These are phyloP conservation scores for Neonectria ditissima DNA, from an alignment of 2,329 filamentous ascomycete genomes.

Conservation along the genomic window DNA sequence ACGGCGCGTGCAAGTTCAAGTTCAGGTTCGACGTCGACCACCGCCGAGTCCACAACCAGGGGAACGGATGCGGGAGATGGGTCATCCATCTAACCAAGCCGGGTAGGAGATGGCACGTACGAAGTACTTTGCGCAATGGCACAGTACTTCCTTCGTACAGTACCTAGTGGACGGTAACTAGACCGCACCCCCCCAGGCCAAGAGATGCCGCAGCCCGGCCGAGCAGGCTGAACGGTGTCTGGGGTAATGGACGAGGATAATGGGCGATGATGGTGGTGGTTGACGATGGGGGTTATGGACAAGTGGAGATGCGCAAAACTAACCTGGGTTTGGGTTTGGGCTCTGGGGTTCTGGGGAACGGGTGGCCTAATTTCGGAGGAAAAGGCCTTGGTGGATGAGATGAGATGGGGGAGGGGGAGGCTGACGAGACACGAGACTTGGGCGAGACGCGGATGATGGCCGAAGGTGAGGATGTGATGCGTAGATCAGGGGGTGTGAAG, in stretches of 20 bases:
- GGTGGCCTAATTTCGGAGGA: conserved; percentile 29
- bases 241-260: conserved; percentile 14
- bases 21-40: neutral
- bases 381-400: conserved; percentile 33
- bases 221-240: conserved; percentile 19
- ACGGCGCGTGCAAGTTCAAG: conserved; percentile 13
- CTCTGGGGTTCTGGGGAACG: conserved; percentile 14
- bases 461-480: conserved; percentile 35
- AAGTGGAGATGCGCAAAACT: conserved; percentile 29
- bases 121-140: neutral
- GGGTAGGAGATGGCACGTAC: conserved; percentile 33
- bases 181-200: conserved; percentile 27
- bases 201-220: conserved; percentile 13
- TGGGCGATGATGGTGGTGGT: conserved; percentile 3
- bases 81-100: conserved; percentile 32
- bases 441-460: conserved; percentile 37
- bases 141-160: no score
- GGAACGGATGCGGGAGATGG: conserved; percentile 1
- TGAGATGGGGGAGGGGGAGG: conserved; percentile 5
- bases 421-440: conserved; percentile 15
- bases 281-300: neutral
- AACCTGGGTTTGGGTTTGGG: conserved; percentile 22
- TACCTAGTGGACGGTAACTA: neutral
- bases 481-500: conserved; percentile 27
- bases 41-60: neutral